These are phyloP conservation scores for Ramaria rubella DNA, from an alignment of 768 basidiomycete genomes.

Conservation along the genomic window DNA sequence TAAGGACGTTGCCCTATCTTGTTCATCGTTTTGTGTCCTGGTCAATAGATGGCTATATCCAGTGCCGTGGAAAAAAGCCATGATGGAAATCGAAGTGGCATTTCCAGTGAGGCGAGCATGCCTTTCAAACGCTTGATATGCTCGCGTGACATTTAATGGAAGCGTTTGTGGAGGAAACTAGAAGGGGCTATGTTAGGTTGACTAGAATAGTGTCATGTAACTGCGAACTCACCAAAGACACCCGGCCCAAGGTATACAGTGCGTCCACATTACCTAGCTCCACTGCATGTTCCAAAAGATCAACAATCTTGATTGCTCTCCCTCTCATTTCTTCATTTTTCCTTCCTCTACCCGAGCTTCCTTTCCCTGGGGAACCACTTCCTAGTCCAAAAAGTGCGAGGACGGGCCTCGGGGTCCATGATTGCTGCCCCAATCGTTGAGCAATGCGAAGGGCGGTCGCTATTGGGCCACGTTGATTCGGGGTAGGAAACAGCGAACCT, in stretches of 20 bases:
- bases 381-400: conserved; percentile 3
- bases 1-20: conserved; percentile 38
- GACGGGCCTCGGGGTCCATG: conserved; percentile 30
- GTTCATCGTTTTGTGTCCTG: background rate
- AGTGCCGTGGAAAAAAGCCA: conserved; percentile 86
- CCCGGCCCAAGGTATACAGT: conserved; percentile 54
- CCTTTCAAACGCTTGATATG: conserved; percentile 53
- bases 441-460: conserved; percentile 63
- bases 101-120: conserved; percentile 73
- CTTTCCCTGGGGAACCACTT: conserved; percentile 13
- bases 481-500: conserved; percentile 59
- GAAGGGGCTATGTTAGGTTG: background rate
- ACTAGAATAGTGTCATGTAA: conserved; percentile 9
- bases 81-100: conserved; percentile 75
- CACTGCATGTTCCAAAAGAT: conserved; percentile 72
- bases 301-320: conserved; percentile 76
- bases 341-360: conserved; percentile 35
- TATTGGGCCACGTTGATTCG: conserved; percentile 56
- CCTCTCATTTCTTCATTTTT: conserved; percentile 61
- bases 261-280: conserved; percentile 75
- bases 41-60: conserved; percentile 44
- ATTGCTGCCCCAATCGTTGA: conserved; percentile 56
- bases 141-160: conserved; percentile 49
- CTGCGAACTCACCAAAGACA: conserved; percentile 68
- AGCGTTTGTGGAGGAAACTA: conserved; percentile 74